Evolutionary conservation across 306 rosid genomes (phyloP).

Genomic region (Prunus campanulata): DNA sequence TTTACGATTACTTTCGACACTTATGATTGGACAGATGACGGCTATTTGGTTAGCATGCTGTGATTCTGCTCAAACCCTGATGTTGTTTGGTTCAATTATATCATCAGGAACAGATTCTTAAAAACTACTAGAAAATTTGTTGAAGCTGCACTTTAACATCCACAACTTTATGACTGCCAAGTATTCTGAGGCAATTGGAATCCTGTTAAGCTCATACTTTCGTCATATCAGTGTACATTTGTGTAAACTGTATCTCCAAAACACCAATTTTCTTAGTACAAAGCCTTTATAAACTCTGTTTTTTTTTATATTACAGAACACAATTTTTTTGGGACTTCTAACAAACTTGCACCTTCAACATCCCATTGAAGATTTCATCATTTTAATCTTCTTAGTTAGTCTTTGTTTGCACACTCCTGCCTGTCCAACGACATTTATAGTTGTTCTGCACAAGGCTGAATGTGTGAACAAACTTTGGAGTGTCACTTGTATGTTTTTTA

Average conservation of each 20-base stretch:
- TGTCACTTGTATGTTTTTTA: too few species aligned
- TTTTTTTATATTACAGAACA: neutral
- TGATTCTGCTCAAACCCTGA: conserved; percentile 7
- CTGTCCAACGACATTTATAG: too few species aligned
- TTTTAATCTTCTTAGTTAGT: too few species aligned
- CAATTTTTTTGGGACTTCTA: neutral
- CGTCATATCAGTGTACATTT: neutral
- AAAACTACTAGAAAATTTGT: neutral
- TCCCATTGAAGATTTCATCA: neutral
- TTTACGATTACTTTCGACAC: conserved; percentile 66
- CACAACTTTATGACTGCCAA: neutral
- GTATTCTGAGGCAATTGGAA: too few species aligned
- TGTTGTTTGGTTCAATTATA: neutral
- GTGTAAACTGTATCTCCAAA: neutral
- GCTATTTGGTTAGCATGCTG: conserved; percentile 59
- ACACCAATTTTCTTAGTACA: neutral
- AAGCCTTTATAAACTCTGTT: neutral
- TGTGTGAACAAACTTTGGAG: too few species aligned
- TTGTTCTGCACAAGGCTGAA: too few species aligned
- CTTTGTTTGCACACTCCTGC: too few species aligned
- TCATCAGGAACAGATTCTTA: neutral
- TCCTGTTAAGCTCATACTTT: neutral
- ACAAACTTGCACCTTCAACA: neutral
- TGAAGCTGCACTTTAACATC: neutral
- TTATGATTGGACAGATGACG: conserved; percentile 44